A percentile compares a stretch with the other conserved stretches of the same genome.
phyloP scores from a whole-genome alignment of 2,329 filamentous ascomycete species.

The Pyrenophora tritici-repentis region DNA sequence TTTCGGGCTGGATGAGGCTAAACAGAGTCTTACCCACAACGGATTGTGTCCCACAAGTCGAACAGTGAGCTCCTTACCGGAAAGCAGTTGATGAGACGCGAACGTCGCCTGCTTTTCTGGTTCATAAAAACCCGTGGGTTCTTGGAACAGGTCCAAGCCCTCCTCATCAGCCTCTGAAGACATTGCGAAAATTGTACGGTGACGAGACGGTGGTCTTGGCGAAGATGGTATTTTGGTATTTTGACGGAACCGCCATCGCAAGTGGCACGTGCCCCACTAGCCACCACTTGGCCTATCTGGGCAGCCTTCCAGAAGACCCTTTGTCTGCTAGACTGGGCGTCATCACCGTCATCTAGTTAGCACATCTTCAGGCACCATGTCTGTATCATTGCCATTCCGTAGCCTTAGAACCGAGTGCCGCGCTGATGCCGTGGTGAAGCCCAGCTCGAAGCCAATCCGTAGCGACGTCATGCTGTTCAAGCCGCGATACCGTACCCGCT shows the following conservation, averaged over 20 bases:
- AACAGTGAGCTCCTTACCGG: constrained; percentile 68
- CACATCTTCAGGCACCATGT: neutral
- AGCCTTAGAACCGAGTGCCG: constrained; percentile 11
- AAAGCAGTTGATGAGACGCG: constrained; percentile 71
- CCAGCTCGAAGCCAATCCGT: neutral
- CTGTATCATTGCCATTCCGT: constrained; percentile 2
- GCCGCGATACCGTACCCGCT: neutral
- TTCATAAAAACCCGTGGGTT: constrained; percentile 80
- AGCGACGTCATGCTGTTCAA: neutral
- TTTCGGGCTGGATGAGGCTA: neutral
- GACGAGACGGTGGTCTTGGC: constrained; percentile 21
- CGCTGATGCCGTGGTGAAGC: constrained; percentile 1
- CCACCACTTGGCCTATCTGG: constrained; percentile 18
- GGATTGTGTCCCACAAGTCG: constrained; percentile 86
- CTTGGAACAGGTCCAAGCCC: constrained; percentile 69
- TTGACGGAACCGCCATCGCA: constrained; percentile 12
- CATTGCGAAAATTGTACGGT: constrained; percentile 27
- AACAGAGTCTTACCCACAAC: constrained; percentile 67
- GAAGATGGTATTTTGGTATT: constrained; percentile 25
- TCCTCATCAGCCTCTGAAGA: constrained; percentile 41
- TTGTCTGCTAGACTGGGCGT: constrained; percentile 4
- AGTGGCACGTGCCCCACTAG: constrained; percentile 14
- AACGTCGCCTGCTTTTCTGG: constrained; percentile 76
- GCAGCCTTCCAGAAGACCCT: constrained; percentile 15
- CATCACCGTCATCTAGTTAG: constrained; percentile 13